A percentile compares a stretch with the other conserved stretches of the same genome.
These are phyloP conservation scores for Boletus coccyginus DNA, from an alignment of 768 basidiomycete genomes.

Conservation along the genomic window DNA sequence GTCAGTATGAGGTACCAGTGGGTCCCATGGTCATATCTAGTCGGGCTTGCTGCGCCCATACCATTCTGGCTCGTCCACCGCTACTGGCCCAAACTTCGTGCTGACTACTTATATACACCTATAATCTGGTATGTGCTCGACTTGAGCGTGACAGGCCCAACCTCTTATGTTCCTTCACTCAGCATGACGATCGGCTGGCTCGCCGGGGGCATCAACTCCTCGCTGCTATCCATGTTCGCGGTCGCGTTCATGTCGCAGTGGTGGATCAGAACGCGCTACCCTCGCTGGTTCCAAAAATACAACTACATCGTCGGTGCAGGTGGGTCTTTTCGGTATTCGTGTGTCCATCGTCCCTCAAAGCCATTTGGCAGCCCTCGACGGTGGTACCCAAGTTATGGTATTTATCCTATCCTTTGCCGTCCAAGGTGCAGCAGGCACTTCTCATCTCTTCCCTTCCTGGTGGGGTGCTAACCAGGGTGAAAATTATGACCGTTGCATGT, in stretches of 20 bases:
- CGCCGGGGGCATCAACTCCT: constrained; percentile 29
- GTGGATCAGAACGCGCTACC: constrained; percentile 36
- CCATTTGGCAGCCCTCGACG: constrained; percentile 30
- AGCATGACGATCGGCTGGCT: constrained; percentile 20
- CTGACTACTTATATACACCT: constrained; percentile 30
- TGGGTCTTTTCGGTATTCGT: background rate
- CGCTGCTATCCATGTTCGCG: constrained; percentile 9
- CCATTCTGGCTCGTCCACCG: constrained; percentile 42
- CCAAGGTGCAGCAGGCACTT: constrained; percentile 46
- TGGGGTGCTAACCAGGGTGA: constrained; percentile 57
- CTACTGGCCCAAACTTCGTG: constrained; percentile 31
- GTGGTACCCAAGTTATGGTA: constrained; percentile 50
- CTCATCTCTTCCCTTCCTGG: constrained; percentile 55
- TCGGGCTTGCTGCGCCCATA: constrained; percentile 36
- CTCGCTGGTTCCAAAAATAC: constrained; percentile 38
- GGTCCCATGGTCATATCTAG: constrained; percentile 36
- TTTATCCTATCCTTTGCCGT: constrained; percentile 51
- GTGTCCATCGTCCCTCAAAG: background rate
- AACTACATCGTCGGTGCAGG: constrained; percentile 44
- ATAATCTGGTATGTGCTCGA: constrained; percentile 23
- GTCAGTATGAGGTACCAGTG: constrained; percentile 34
- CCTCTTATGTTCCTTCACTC: constrained; percentile 5
- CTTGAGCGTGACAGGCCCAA: background rate
- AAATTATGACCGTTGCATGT: constrained; percentile 32
- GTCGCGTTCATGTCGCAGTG: constrained; percentile 37